phyloP scores from a whole-genome alignment of 805 yeast genomes.

The Huiozyma naganishii region DNA sequence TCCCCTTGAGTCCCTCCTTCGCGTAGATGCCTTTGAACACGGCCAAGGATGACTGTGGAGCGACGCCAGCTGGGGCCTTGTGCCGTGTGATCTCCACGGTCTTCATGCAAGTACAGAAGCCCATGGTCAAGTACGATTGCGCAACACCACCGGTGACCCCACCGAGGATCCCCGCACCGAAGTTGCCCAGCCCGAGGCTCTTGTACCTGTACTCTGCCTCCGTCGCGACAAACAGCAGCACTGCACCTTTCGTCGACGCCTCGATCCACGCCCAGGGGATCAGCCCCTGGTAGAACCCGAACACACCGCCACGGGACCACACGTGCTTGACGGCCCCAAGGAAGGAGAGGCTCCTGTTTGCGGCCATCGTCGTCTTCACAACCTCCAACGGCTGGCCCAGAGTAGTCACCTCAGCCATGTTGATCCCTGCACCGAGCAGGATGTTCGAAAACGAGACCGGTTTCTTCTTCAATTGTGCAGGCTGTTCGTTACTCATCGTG shows the following conservation, averaged over 20 bases:
- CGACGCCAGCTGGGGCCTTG: slow-evolving; percentile 64
- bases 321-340: slow-evolving; percentile 60
- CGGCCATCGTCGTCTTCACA: slow-evolving; percentile 95
- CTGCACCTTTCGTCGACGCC: slow-evolving; percentile 98
- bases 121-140: slow-evolving; percentile 93
- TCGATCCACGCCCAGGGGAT: slow-evolving; percentile 99
- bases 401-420: slow-evolving; percentile 85
- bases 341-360: slow-evolving; percentile 67
- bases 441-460: slow-evolving; percentile 84
- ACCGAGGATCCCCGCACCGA: slow-evolving; percentile 85
- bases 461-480: slow-evolving; percentile 44
- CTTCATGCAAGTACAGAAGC: slow-evolving; percentile 98
- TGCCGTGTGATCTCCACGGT: slow-evolving; percentile 93
- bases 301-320: slow-evolving; percentile 87
- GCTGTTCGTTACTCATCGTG: background rate
- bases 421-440: slow-evolving; percentile 85
- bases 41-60: slow-evolving; percentile 65
- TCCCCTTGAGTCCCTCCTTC: slow-evolving; percentile 86
- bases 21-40: slow-evolving; percentile 78
- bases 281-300: slow-evolving; percentile 93
- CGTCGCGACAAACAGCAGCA: slow-evolving; percentile 79
- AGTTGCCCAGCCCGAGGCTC: slow-evolving; percentile 53
- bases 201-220: slow-evolving; percentile 79
- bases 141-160: slow-evolving; percentile 95
- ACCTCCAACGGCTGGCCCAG: slow-evolving; percentile 97